phyloP scores from a whole-genome alignment of 1,284 basidiomycete species.

The Leccinum idahoense region DNA sequence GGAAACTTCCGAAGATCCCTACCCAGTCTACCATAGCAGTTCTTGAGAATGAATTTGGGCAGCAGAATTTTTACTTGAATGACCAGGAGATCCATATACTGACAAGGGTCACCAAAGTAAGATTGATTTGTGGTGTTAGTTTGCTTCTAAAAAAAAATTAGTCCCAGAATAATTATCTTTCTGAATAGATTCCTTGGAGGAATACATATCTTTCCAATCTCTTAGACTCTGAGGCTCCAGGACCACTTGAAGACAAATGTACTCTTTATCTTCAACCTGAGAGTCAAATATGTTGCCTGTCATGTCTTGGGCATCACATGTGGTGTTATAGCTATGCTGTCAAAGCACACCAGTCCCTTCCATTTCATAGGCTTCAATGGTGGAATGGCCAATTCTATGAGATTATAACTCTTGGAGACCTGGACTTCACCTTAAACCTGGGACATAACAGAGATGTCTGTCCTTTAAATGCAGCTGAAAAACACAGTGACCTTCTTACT shows the following conservation, averaged over 20 bases:
- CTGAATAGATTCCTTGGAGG: neutral
- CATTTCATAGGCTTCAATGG: conserved; percentile 4
- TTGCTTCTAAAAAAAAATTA: neutral
- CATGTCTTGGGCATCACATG: conserved; percentile 1
- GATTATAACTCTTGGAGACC: neutral
- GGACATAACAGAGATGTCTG: conserved; percentile 4
- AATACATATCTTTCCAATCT: neutral
- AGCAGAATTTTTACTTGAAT: too few relatives aligned
- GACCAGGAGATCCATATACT: too few relatives aligned
- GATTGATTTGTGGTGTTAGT: too few relatives aligned
- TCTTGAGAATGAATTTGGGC: too few relatives aligned
- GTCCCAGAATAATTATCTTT: conserved; percentile 1
- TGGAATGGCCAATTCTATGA: conserved; percentile 10
- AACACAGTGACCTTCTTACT: neutral
- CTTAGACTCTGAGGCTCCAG: neutral
- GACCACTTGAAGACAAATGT: neutral
- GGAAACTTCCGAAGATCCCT: neutral
- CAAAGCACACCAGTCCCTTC: conserved; percentile 1
- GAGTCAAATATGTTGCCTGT: neutral
- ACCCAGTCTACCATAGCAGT: neutral
- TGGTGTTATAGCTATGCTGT: conserved; percentile 3
- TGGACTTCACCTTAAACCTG: conserved; percentile 3
- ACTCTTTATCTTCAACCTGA: neutral
- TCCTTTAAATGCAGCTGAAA: neutral
- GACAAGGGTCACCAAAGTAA: too few relatives aligned